Base-by-base conservation (phyloP, 352 stramenopile species). In the Phytophthora fragariaefolia region DNA sequence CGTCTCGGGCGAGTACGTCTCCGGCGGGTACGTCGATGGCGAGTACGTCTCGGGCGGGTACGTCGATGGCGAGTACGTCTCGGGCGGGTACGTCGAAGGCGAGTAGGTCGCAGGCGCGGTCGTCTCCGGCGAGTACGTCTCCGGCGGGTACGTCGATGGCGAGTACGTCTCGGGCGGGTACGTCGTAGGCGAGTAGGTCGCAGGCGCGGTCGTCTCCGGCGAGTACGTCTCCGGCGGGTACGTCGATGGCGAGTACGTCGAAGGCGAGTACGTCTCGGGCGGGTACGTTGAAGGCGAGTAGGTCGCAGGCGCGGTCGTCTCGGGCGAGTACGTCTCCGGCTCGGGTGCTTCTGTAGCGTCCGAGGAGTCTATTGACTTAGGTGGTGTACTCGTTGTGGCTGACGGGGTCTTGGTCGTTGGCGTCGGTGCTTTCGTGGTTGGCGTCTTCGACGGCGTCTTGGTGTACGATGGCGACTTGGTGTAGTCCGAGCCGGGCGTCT, bases 401-500 rank as follows among this genome's bases (percentile, higher is more conserved):
- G 53, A 9, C 13, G 61, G 62, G 8, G 55, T 18, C n/a, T 58
- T 69, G 0, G 62, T 64, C 0, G 20, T 10, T 30, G 63, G 63
- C 24, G 63, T 52, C 2, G 63, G 63, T 38, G 63, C 45, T 12
- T 63, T 69, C 5, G 51, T 57, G 1, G 51, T 1, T 13, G 61
- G 51, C 18, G 62, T 59, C 15, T 72, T 63, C 4, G 6, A 13
- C 1, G 63, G 57, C 3, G 57, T 54, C 22, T 71, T 67, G 2
- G 63, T 63, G 43, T 70, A 65, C 1, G 20, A 28, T 7, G 49
- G 57, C 4, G 59, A 42, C 26, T 70, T 74, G 9, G 60, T 63
- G 43, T 68, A 72, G 2, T 49, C 40, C 1, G 61, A 52, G 15
- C 61, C 61, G 2, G 61, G 67, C 1, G 22, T 71, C 18, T 71